Evolutionary conservation across 2,329 filamentous ascomycete genomes (phyloP).

Genomic region (Pseudocercospora pini-densiflorae): DNA sequence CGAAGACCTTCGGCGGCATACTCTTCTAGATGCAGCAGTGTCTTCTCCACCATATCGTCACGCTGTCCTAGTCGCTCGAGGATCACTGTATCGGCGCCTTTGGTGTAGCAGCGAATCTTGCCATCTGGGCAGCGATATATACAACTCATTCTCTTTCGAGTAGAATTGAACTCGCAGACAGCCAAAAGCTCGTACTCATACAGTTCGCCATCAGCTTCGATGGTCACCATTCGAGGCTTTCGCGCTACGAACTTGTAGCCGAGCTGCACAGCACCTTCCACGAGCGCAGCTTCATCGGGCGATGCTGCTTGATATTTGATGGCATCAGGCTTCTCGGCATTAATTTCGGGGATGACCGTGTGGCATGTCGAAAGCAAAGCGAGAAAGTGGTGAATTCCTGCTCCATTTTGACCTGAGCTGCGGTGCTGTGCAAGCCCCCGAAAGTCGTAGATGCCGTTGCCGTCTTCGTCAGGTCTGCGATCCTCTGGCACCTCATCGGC

Average conservation of each 20-base stretch:
- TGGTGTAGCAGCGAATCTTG: constrained; percentile 91
- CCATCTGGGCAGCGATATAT: constrained; percentile 97
- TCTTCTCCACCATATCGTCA: constrained; percentile 82
- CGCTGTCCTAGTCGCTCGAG: constrained; percentile 83
- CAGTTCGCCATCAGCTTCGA: constrained; percentile 73
- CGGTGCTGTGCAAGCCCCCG: constrained; percentile 74
- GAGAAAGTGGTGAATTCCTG: constrained; percentile 80
- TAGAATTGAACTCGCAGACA: constrained; percentile 99
- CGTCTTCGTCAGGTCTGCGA: constrained; percentile 72
- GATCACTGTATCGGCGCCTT: constrained; percentile 97
- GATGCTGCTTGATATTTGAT: constrained; percentile 99
- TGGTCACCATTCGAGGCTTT: constrained; percentile 86
- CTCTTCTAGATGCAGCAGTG: constrained; percentile 93
- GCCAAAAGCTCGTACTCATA: constrained; percentile 88
- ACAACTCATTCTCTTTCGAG: constrained; percentile 95
- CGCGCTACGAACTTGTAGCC: constrained; percentile 91
- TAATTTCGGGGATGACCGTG: constrained; percentile 92
- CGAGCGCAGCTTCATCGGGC: constrained; percentile 94
- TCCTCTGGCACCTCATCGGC: constrained; percentile 92
- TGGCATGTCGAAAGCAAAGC: constrained; percentile 88
- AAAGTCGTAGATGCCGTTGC: constrained; percentile 84
- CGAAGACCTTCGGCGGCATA: constrained; percentile 96
- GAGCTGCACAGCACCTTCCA: constrained; percentile 82
- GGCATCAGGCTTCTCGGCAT: constrained; percentile 73
- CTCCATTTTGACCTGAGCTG: constrained; percentile 53